Conservation (phyloP, 768 basidiomycete species). For the Pisolithus sp. region DNA sequence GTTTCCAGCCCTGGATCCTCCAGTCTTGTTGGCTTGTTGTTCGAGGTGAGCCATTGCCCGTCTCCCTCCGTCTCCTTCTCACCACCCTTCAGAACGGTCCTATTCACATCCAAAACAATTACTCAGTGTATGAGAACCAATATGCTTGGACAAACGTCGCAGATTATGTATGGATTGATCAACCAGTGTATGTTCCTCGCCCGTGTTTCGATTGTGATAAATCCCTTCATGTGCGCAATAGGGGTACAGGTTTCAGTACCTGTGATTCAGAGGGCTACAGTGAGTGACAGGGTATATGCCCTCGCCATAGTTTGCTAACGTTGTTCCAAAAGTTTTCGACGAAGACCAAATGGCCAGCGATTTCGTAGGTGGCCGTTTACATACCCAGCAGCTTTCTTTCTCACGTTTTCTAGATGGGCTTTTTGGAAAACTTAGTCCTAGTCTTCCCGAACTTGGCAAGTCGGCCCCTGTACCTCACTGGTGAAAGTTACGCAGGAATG, state of each 20-base stretch:
- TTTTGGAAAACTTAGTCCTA: slow-evolving; percentile 63
- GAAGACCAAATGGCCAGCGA: slow-evolving; percentile 61
- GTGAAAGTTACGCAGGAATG: slow-evolving; percentile 71
- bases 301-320: not conserved
- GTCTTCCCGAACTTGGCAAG: slow-evolving; percentile 65
- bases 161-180: slow-evolving; percentile 71
- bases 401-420: slow-evolving; percentile 48
- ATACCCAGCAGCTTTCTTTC: not conserved
- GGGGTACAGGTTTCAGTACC: slow-evolving; percentile 61
- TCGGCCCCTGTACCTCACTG: slow-evolving; percentile 62
- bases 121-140: slow-evolving; percentile 42
- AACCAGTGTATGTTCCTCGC: slow-evolving; percentile 46
- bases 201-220: not conserved
- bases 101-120: slow-evolving; percentile 48
- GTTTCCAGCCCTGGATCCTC: slow-evolving; percentile 57
- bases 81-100: slow-evolving; percentile 54
- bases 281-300: slow-evolving; percentile 20
- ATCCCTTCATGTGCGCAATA: slow-evolving; percentile 15
- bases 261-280: slow-evolving; percentile 56
- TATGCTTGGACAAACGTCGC: slow-evolving; percentile 55
- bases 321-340: slow-evolving; percentile 36
- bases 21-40: slow-evolving; percentile 56
- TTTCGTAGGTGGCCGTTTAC: slow-evolving; percentile 30
- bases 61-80: not conserved
- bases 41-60: slow-evolving; percentile 43